Percentiles rank a stretch among this genome's conserved stretches.
These are phyloP conservation scores for Cyberlindnera samutprakarnensis DNA, from an alignment of 805 yeast genomes.

Conservation along the genomic window DNA sequence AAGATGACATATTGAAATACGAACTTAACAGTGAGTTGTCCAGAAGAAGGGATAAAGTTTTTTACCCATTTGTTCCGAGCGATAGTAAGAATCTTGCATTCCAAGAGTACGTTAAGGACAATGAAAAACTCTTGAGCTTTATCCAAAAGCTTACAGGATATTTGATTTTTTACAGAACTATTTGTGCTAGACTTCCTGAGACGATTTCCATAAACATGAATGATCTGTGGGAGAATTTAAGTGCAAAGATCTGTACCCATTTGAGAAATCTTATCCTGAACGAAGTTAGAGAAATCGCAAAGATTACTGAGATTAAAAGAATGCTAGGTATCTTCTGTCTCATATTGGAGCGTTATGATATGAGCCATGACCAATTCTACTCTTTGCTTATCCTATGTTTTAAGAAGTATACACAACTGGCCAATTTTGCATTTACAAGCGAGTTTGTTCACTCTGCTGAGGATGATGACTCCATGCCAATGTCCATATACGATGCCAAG, in stretches of 20 bases:
- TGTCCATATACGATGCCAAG: constrained; percentile 51
- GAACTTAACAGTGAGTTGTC: constrained; percentile 67
- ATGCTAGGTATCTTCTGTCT: constrained; percentile 64
- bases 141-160: constrained; percentile 65
- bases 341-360: constrained; percentile 66
- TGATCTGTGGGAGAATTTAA: constrained; percentile 72
- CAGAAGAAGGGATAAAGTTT: constrained; percentile 59
- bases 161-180: constrained; percentile 64
- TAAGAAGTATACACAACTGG: constrained; percentile 48
- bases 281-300: constrained; percentile 33
- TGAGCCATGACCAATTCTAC: constrained; percentile 52
- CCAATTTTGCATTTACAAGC: constrained; percentile 45
- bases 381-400: constrained; percentile 53
- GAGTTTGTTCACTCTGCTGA: constrained; percentile 58
- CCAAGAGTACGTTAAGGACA: constrained; percentile 21
- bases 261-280: constrained; percentile 40
- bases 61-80: constrained; percentile 54
- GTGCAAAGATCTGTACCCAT: constrained; percentile 51
- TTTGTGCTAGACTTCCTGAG: constrained; percentile 56
- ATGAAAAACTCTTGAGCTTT: constrained; percentile 44
- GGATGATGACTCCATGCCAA: constrained; percentile 86
- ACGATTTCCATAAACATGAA: constrained; percentile 45
- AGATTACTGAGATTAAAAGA: constrained; percentile 36
- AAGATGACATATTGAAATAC: constrained; percentile 48
- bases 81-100: constrained; percentile 26